A percentile compares a stretch with the other conserved stretches of the same genome.
Evolutionary conservation across 495 filamentous ascomycete genomes (phyloP).

Genomic region (Xylona heveae): DNA sequence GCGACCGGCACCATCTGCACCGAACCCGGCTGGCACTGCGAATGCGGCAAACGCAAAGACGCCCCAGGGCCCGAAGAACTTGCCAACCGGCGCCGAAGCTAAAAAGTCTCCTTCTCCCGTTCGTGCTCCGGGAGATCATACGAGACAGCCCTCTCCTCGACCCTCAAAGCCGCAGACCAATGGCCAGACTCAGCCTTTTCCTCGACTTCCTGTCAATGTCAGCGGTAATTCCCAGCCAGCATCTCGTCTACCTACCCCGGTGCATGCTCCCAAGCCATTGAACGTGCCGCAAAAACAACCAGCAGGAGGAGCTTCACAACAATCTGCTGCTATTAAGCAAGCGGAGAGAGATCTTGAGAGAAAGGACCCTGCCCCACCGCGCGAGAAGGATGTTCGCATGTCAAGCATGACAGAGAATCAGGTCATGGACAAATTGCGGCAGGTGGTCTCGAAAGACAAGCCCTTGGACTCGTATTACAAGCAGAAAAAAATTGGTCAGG

Average conservation of each 20-base stretch:
- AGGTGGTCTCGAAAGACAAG: slow-evolving; percentile 83
- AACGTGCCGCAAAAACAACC: slow-evolving; percentile 70
- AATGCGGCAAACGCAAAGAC: not conserved
- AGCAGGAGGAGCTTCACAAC: slow-evolving; percentile 9
- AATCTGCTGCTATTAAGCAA: slow-evolving; percentile 49
- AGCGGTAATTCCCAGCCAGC: slow-evolving; percentile 21
- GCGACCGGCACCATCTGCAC: slow-evolving; percentile 28
- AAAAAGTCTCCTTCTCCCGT: no score
- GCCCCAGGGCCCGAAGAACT: no score
- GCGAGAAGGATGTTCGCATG: slow-evolving; percentile 84
- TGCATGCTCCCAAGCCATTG: slow-evolving; percentile 59
- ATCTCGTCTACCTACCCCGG: slow-evolving; percentile 39
- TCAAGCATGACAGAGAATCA: slow-evolving; percentile 91
- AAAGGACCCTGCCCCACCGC: slow-evolving; percentile 43
- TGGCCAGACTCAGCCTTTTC: slow-evolving; percentile 15
- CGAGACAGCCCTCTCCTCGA: no score
- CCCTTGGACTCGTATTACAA: slow-evolving; percentile 87
- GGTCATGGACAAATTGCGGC: slow-evolving; percentile 84
- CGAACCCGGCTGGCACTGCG: slow-evolving; percentile 8
- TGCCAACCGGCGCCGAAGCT: no score
- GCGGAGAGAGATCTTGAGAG: slow-evolving; percentile 62
- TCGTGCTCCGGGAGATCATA: no score
- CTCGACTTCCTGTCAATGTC: no score
- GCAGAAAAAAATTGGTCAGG: slow-evolving; percentile 98
- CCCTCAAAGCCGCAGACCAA: no score